These are phyloP conservation scores for Aureobasidium pullulans DNA, from an alignment of 2,329 filamentous ascomycete genomes.

Conservation along the genomic window DNA sequence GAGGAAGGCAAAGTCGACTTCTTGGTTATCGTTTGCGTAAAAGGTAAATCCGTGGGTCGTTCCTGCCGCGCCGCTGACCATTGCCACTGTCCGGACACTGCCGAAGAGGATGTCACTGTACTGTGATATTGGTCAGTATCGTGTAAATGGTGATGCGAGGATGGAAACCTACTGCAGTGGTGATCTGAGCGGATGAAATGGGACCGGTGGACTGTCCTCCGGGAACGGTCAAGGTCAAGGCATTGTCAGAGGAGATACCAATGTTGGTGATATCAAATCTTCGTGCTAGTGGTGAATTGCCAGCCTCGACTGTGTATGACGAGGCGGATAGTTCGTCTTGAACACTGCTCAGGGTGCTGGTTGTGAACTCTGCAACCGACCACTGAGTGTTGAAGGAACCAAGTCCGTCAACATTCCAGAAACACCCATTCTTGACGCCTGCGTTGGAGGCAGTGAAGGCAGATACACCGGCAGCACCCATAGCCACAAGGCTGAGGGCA, in stretches of 20 bases:
- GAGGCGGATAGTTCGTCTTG: not conserved
- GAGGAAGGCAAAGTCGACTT: conserved; percentile 64
- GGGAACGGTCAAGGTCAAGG: conserved; percentile 10
- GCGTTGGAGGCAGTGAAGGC: not conserved
- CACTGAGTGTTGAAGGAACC: conserved; percentile 1
- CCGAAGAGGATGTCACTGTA: conserved; percentile 61
- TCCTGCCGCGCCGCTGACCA: conserved; percentile 51
- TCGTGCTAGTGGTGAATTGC: not conserved
- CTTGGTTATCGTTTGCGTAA: conserved; percentile 72
- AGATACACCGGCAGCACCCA: not conserved
- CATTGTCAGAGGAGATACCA: not conserved
- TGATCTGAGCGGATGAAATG: conserved; percentile 48
- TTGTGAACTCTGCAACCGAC: not conserved
- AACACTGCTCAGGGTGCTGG: not conserved
- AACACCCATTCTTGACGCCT: not conserved
- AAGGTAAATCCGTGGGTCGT: conserved; percentile 77
- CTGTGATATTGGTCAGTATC: conserved; percentile 11
- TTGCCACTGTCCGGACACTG: conserved; percentile 61
- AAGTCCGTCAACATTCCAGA: not conserved
- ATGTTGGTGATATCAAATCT: conserved; percentile 1
- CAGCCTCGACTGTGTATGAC: not conserved
- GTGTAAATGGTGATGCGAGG: not conserved
- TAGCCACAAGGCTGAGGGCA: not conserved
- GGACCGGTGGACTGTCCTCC: conserved; percentile 6
- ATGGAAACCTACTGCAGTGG: conserved; percentile 33